A percentile compares a stretch with the other conserved stretches of the same genome.
These are phyloP conservation scores for Tylopilus sp. DNA, from an alignment of 768 basidiomycete genomes.

Conservation along the genomic window DNA sequence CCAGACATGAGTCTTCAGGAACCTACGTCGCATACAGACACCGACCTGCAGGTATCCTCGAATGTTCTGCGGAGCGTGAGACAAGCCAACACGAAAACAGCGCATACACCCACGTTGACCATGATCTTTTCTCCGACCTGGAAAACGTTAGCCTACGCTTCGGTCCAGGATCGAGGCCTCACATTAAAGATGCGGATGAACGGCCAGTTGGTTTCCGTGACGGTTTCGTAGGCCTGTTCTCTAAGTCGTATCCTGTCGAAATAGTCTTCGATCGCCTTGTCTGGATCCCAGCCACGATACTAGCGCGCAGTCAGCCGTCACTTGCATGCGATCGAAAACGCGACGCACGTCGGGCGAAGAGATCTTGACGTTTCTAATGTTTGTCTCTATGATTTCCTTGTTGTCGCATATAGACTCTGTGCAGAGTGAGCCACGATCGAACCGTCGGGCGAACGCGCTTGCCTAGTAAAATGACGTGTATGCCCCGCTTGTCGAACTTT, in stretches of 20 bases:
- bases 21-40: not conserved
- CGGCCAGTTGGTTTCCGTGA: constrained; percentile 89
- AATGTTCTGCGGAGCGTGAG: constrained; percentile 53
- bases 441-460: constrained; percentile 17
- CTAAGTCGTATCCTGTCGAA: constrained; percentile 85
- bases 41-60: constrained; percentile 83
- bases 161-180: constrained; percentile 16
- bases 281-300: constrained; percentile 93
- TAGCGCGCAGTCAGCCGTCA: constrained; percentile 29
- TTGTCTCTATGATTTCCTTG: constrained; percentile 87
- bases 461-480: constrained; percentile 95
- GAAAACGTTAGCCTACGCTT: constrained; percentile 5
- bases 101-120: constrained; percentile 64
- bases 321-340: not conserved
- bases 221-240: constrained; percentile 84
- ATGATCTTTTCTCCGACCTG: constrained; percentile 95
- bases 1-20: constrained; percentile 1
- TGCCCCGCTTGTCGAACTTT: constrained; percentile 80
- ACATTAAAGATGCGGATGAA: constrained; percentile 94
- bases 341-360: constrained; percentile 90
- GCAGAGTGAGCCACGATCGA: constrained; percentile 4
- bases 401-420: constrained; percentile 90
- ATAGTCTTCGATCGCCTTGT: constrained; percentile 90
- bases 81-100: not conserved
- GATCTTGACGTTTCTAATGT: constrained; percentile 96